phyloP scores from a whole-genome alignment of 495 filamentous ascomycete genomes.

The Aspergillus mulundensis region DNA sequence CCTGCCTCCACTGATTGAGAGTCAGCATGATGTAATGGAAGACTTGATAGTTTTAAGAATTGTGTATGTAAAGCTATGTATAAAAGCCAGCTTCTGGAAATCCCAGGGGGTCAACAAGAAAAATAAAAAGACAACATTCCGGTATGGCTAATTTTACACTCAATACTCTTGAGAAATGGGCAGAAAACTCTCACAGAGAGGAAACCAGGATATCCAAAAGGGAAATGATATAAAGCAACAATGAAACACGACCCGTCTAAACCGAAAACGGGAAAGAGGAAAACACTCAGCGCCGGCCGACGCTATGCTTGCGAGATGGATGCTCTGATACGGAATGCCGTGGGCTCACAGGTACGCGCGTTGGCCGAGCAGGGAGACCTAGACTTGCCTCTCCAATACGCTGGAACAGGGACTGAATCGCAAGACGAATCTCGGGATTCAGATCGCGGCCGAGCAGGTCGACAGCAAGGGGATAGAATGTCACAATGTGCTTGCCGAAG shows the following conservation, averaged over 20 bases:
- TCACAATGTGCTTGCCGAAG: slow-evolving; percentile 72
- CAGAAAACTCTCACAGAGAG: slow-evolving; percentile 11
- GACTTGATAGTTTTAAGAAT: background rate
- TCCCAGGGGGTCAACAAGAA: slow-evolving; percentile 2
- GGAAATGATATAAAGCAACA: slow-evolving; percentile 16
- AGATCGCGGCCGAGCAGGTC: slow-evolving; percentile 82
- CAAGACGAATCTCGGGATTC: slow-evolving; percentile 68
- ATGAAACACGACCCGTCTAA: slow-evolving; percentile 5
- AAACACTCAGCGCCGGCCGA: slow-evolving; percentile 18
- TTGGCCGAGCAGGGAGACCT: slow-evolving; percentile 49
- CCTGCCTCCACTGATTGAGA: background rate
- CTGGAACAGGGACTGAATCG: slow-evolving; percentile 69
- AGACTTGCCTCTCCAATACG: slow-evolving; percentile 79
- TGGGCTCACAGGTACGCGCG: slow-evolving; percentile 36
- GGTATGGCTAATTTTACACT: slow-evolving; percentile 28
- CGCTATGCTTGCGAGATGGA: slow-evolving; percentile 27
- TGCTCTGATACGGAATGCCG: slow-evolving; percentile 39
- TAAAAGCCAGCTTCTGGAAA: slow-evolving; percentile 6
- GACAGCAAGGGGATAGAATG: slow-evolving; percentile 81
- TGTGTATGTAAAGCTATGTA: slow-evolving; percentile 6
- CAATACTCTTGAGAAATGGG: slow-evolving; percentile 14
- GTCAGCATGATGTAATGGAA: background rate
- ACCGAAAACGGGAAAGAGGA: background rate
- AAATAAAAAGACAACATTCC: slow-evolving; percentile 25
- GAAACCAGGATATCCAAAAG: slow-evolving; percentile 34